Evolutionary conservation across 768 basidiomycete genomes (phyloP), one percentile per base, ranked within the genome.

Genomic region (Kwoniella sp.): DNA sequence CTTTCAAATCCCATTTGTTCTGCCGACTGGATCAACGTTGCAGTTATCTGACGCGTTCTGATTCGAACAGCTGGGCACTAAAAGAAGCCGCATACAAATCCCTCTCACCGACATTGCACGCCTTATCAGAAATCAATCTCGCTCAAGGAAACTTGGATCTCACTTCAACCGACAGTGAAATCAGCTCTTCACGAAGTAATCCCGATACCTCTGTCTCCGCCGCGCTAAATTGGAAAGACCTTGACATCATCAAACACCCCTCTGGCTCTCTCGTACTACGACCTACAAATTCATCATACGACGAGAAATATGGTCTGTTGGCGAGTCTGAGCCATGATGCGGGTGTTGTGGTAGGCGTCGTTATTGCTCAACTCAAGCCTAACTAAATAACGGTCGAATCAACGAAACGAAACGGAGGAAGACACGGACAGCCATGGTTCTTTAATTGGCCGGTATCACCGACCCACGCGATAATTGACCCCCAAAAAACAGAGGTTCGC

Each of bases 61-160:
- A 15, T 9, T 19, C 33, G 33, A 19, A 10, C 40, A 44, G 76
- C 44, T 77, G 76, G 76, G 58, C 68, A 26, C 46, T 73, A 27
- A 77, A 77, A 55, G 76, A 77, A 70, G 76, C 76, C 33, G 69
- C 73, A 7, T 74, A 77, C 51, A 77, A 77, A 60, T 60, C 76
- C 19, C 54, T 74, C 25, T 68, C 63, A 1, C 29, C 69, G 1
- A 44, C 65, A 29, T 48, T 70, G 4, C 44, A 24, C 8, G 29
- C 49, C 21, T 19, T 44, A 19, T 6, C 40, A 9, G 40, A 3
- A 6, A 33, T 33, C 33, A 33, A 13, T 6, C 7, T 33, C 33
- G 33, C 33, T 33, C 13, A 13, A 13, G 13, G 33, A 33, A 9
- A 8, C 19, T n/a, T n/a, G n/a, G n/a, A n/a, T n/a, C n/a, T n/a